phyloP scores from a whole-genome alignment of 2,329 filamentous ascomycete genomes.

The Coleophoma eucalyptorum region DNA sequence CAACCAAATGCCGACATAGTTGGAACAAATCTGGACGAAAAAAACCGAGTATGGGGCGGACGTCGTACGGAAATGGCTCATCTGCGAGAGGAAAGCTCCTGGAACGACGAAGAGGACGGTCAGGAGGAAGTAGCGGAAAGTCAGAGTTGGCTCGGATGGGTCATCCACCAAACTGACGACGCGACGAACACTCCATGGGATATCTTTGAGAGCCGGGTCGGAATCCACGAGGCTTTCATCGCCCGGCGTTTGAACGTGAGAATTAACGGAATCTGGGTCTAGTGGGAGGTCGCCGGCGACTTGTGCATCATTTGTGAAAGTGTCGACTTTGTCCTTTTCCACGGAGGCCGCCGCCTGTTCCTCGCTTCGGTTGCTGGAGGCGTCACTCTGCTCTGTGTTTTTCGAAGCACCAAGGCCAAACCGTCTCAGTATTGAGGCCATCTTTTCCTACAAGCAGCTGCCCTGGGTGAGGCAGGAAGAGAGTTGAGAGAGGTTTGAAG shows the following conservation, averaged over 20 bases:
- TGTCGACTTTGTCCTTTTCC: too few species aligned
- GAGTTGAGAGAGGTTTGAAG: too few species aligned
- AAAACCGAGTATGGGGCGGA: constrained; percentile 51
- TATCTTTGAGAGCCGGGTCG: constrained; percentile 46
- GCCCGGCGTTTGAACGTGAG: background rate
- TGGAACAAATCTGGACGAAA: constrained; percentile 52
- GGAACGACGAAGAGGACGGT: constrained; percentile 51
- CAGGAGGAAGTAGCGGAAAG: constrained; percentile 56
- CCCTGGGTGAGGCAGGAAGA: too few species aligned
- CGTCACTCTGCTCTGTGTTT: too few species aligned
- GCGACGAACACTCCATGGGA: constrained; percentile 51
- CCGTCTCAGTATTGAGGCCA: too few species aligned
- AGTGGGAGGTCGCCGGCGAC: too few species aligned
- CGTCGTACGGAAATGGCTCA: constrained; percentile 54
- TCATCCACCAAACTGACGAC: constrained; percentile 56
- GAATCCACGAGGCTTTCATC: constrained; percentile 30
- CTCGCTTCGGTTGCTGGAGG: too few species aligned
- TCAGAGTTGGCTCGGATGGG: constrained; percentile 49
- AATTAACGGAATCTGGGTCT: too few species aligned
- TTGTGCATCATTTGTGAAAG: too few species aligned
- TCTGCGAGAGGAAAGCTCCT: constrained; percentile 53
- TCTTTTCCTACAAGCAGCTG: too few species aligned
- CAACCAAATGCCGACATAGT: constrained; percentile 40
- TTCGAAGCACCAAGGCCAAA: too few species aligned
- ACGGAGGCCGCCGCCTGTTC: too few species aligned